Base-by-base conservation (phyloP, 495 filamentous ascomycete species). In the Staphylotrichum longicolle region DNA sequence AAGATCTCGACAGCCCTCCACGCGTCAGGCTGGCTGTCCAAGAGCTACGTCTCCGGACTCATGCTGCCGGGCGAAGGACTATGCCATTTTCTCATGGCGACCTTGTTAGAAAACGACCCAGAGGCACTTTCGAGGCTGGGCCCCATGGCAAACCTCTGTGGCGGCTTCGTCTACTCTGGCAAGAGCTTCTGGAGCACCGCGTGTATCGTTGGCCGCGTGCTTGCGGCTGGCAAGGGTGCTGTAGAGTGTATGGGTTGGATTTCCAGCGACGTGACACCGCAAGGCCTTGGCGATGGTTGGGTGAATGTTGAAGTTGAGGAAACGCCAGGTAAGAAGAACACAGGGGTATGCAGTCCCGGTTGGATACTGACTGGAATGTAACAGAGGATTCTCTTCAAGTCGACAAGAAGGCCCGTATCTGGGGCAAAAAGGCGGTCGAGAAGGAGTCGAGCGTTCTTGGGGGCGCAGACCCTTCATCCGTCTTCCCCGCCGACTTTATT, bases 231-330 rank as follows among this genome's bases (percentile, higher is more conserved):
- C 9, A 77, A 82, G 33, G 86, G 83, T 8, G 82, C 86, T 15
- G 81, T 79, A n/a, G 88, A 89, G 61, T 91, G 87, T 63, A 88
- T 91, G 84, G 88, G 88, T 2, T 93, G 90, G 90, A 79, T 91
- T 15, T 84, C 85, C 15, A 84, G 83, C 51, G 74, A 82, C 32
- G 72, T 85, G 6, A 62, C 80, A 7, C 87, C 86, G 5, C 71
- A 77, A 47, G 72, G 72, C 3, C 61, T 83, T 30, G 70, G 69
- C 4, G 77, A 88, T 60, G 87, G 86, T 9, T 93, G 89, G 89
- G 76, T 90, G 39, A 81, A 85, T 57, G 72, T 90, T 35, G 70
- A 76, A 12, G 78, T 78, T 12, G 72, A 83, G 35, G 76, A 82
- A 46, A 74, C 83, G 39, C 72, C 74, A 32, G 79, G 83, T 72